These are phyloP conservation scores for Excoecaria agallocha DNA, from an alignment of 345 rosid species.

Conservation along the genomic window DNA sequence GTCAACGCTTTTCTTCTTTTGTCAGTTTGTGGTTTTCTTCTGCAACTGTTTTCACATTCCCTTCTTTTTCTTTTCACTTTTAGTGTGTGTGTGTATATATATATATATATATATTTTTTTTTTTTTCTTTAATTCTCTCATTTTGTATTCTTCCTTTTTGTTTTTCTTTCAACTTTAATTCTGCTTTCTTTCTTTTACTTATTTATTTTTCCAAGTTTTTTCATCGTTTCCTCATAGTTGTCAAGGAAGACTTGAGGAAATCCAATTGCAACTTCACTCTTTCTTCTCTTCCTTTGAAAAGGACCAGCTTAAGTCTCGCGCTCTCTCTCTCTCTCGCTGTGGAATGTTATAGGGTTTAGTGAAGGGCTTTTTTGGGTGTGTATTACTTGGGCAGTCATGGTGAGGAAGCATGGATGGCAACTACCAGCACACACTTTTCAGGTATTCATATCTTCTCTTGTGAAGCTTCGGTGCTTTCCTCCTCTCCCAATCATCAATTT, in stretches of 20 bases:
- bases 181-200: not conserved
- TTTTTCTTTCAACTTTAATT: not conserved
- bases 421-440: conserved; percentile 94
- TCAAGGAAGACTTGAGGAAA: not conserved
- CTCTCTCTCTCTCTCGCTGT: not conserved
- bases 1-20: conserved; percentile 5
- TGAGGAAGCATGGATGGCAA: conserved; percentile 98
- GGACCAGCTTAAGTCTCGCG: not conserved
- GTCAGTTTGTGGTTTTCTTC: conserved; percentile 1
- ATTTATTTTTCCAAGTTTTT: too few relatives aligned
- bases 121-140: not conserved
- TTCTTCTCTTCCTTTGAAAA: not conserved
- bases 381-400: conserved; percentile 50
- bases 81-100: too few relatives aligned
- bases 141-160: not conserved
- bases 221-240: not conserved
- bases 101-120: too few relatives aligned
- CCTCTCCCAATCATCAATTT: not conserved
- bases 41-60: not conserved
- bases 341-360: conserved; percentile 18
- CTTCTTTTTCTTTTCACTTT: not conserved
- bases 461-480: not conserved
- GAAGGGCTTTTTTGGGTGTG: conserved; percentile 7
- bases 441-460: conserved; percentile 37
- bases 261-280: not conserved